A percentile compares a stretch with the other conserved stretches of the same genome.
phyloP scores from a whole-genome alignment of 2,329 filamentous ascomycete species.

The Fusarium protoensiforme region DNA sequence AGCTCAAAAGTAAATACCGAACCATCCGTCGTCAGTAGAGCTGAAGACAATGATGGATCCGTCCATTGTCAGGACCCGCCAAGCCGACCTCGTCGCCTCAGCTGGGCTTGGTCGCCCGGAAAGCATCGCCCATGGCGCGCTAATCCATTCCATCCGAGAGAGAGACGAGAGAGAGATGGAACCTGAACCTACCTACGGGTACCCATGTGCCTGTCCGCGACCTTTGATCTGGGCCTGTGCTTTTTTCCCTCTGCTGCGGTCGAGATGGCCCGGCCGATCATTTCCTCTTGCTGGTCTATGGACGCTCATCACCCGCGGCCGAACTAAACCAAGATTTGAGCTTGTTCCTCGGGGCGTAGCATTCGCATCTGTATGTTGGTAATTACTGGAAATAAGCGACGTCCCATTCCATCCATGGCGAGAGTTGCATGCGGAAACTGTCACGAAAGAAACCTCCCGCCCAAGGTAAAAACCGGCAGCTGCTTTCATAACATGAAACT shows the following conservation, averaged over 20 bases:
- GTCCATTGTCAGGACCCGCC: background rate
- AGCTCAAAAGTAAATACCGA: constrained; percentile 3
- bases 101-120: constrained; percentile 4
- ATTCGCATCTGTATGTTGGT: background rate
- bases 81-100: constrained; percentile 3
- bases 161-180: too few relatives aligned
- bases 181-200: background rate
- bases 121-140: constrained; percentile 11
- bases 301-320: constrained; percentile 30
- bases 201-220: constrained; percentile 5
- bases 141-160: constrained; percentile 1
- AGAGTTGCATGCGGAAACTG: background rate
- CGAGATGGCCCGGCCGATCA: constrained; percentile 30
- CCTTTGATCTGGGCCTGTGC: constrained; percentile 11
- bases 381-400: background rate
- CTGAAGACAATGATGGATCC: background rate
- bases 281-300: constrained; percentile 10
- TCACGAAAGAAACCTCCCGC: background rate
- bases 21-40: background rate
- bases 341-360: constrained; percentile 10
- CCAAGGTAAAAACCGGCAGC: background rate
- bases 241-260: constrained; percentile 7
- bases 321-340: constrained; percentile 17
- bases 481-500: constrained; percentile 7
- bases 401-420: background rate